Evolutionary conservation across 23 red algal genomes (phyloP), one percentile per base, ranked within the genome.

Genomic region (Gracilaria caudata): DNA sequence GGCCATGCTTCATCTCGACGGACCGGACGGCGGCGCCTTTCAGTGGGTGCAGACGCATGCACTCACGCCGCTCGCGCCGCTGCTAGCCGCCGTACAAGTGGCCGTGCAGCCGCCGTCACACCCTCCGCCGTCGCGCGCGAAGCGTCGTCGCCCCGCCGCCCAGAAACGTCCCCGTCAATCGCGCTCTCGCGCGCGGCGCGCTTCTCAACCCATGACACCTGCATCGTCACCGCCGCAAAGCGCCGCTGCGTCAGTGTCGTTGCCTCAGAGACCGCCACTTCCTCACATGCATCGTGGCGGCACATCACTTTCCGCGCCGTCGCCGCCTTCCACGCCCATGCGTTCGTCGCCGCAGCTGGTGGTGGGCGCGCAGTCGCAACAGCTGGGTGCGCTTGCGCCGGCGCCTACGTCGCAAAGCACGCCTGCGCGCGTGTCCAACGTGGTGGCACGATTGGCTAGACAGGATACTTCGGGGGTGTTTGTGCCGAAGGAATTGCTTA

Each of bases 1-100:
- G 71, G 86, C 86, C 45, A 44, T 89, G 51, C 53, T 89, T 14
- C 86, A 89, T 21, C 68, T 89, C 34, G 86, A 89, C 44, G 86
- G 86, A 14, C 73, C 71, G 58, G 43, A 89, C 51, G 86, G 86
- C 51, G 86, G 86, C 46, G 86, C 70, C 74, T 89, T 89, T 41
- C 71, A 68, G 26, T 89, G 86, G 86, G 71, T 89, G 44, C 86
- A 89, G 45, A 71, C 64, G 11, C 71, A 66, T 12, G 58, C 73
- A 11, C 74, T 89, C 36, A 71, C 86, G 9, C 86, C 86, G 36
- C 63, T 79, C 13, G 66, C 51, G 4, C 70, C 70, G 21, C 37
- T 75, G 38, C 25, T 75, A 40, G 70, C 70, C 25, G 70, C 70
- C 25, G 70, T 75, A 17, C 37, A 46, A 40, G 61, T 35, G 8